Conservation (phyloP, 2,329 filamentous ascomycete species). For the Mycogone perniciosa region DNA sequence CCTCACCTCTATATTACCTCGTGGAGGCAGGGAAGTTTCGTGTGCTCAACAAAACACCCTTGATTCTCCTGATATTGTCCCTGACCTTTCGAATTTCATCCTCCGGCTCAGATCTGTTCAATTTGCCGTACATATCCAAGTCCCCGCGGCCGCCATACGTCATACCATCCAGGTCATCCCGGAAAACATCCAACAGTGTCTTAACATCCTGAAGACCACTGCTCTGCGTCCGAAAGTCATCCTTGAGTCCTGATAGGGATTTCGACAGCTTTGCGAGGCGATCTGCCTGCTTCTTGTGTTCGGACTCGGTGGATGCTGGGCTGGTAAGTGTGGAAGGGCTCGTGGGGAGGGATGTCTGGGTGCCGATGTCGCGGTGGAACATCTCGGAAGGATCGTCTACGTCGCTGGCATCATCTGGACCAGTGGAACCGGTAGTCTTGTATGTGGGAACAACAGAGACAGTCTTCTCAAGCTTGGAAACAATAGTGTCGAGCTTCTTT, state of each 20-base stretch:
- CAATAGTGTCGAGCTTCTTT: slow-evolving; percentile 38
- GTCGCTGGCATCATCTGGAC: slow-evolving; percentile 35
- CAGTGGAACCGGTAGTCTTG: slow-evolving; percentile 15
- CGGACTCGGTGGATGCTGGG: slow-evolving; percentile 17
- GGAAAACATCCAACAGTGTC: slow-evolving; percentile 50
- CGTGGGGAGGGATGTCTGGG: slow-evolving; percentile 56
- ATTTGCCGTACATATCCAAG: slow-evolving; percentile 38
- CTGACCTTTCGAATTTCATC: slow-evolving; percentile 70
- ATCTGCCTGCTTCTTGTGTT: slow-evolving; percentile 33
- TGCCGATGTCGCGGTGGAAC: slow-evolving; percentile 74
- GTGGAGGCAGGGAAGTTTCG: slow-evolving; percentile 60
- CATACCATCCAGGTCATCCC: slow-evolving; percentile 59
- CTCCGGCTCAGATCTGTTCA: slow-evolving; percentile 46
- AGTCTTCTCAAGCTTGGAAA: slow-evolving; percentile 45
- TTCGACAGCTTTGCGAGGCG: slow-evolving; percentile 38
- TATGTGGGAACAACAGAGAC: slow-evolving; percentile 55
- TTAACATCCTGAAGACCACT: slow-evolving; percentile 47
- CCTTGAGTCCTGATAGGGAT: slow-evolving; percentile 36
- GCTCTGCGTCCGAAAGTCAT: slow-evolving; percentile 38
- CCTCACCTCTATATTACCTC: slow-evolving; percentile 16
- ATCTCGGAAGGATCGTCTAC: slow-evolving; percentile 66
- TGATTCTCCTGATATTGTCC: slow-evolving; percentile 70
- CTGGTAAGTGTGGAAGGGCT: slow-evolving; percentile 13
- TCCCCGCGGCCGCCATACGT: slow-evolving; percentile 38
- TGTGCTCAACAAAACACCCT: slow-evolving; percentile 69